phyloP scores from a whole-genome alignment of 345 rosid species.

The Bruguiera gymnorhiza region DNA sequence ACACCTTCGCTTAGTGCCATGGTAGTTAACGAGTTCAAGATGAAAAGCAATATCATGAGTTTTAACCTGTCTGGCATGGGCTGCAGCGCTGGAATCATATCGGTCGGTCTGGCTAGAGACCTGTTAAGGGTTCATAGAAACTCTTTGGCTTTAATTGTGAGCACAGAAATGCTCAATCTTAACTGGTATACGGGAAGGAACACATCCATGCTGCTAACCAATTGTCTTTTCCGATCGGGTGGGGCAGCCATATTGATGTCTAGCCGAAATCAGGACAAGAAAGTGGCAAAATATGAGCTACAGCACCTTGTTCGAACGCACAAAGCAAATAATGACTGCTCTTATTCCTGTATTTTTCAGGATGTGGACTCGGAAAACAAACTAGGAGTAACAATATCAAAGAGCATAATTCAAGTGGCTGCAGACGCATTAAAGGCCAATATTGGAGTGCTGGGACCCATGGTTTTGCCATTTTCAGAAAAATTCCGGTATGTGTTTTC shows the following conservation, averaged over 20 bases:
- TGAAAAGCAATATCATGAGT: constrained; percentile 15
- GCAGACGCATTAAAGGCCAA: constrained; percentile 5
- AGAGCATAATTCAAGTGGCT: not conserved
- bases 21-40: constrained; percentile 1
- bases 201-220: constrained; percentile 12
- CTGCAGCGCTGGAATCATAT: constrained; percentile 16
- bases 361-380: constrained; percentile 8
- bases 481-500: not conserved
- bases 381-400: not conserved
- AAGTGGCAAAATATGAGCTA: constrained; percentile 9
- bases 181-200: constrained; percentile 5
- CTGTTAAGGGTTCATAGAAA: constrained; percentile 6
- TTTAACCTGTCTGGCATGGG: constrained; percentile 19
- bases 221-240: constrained; percentile 9
- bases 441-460: not conserved
- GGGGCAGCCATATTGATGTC: constrained; percentile 17
- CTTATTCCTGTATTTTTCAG: not conserved
- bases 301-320: constrained; percentile 8
- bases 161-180: not conserved
- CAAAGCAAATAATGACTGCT: not conserved
- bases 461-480: constrained; percentile 11
- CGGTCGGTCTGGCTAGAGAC: constrained; percentile 1
- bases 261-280: not conserved
- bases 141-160: constrained; percentile 13
- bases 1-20: constrained; percentile 18